Percentiles rank a stretch among this genome's conserved stretches.
phyloP scores from a whole-genome alignment of 345 rosid genomes.

The Orychophragmus violaceus region DNA sequence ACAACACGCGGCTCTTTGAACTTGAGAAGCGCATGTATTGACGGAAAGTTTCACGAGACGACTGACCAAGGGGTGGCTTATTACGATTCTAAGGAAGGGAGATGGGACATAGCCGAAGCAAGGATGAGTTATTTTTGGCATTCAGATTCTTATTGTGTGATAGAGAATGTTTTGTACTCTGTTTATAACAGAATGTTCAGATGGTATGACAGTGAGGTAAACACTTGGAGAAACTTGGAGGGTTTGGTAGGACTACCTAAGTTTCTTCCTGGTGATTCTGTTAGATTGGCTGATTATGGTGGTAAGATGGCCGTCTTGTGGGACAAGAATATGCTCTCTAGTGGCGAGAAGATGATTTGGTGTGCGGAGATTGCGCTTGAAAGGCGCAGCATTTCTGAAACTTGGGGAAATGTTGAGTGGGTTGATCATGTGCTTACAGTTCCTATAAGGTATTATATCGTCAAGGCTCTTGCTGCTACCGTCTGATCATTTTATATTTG shows the following conservation, averaged over 20 bases:
- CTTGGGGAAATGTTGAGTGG: not conserved
- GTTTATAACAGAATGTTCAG: not conserved
- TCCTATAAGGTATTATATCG: not conserved
- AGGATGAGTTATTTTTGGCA: not conserved
- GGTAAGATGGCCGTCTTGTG: not conserved
- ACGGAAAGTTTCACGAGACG: not conserved
- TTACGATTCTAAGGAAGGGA: not conserved
- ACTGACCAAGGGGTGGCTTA: not conserved
- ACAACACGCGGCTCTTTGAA: not conserved
- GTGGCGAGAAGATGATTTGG: not conserved
- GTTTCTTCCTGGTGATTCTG: not conserved
- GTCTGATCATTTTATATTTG: no score
- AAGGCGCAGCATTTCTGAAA: not conserved
- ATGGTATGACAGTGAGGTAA: not conserved
- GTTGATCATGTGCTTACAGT: not conserved
- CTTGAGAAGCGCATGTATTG: not conserved
- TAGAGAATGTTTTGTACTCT: not conserved
- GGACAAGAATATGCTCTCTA: not conserved
- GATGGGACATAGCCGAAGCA: not conserved
- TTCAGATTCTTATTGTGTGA: not conserved
- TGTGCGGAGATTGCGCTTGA: not conserved
- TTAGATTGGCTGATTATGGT: not conserved
- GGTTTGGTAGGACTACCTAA: not conserved
- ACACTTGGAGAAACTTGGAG: not conserved
- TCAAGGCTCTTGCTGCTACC: not conserved